A percentile compares a stretch with the other conserved stretches of the same genome.
These are phyloP conservation scores for Isoetes taiwanensis DNA, from an alignment of 75 land plant species.

Conservation along the genomic window DNA sequence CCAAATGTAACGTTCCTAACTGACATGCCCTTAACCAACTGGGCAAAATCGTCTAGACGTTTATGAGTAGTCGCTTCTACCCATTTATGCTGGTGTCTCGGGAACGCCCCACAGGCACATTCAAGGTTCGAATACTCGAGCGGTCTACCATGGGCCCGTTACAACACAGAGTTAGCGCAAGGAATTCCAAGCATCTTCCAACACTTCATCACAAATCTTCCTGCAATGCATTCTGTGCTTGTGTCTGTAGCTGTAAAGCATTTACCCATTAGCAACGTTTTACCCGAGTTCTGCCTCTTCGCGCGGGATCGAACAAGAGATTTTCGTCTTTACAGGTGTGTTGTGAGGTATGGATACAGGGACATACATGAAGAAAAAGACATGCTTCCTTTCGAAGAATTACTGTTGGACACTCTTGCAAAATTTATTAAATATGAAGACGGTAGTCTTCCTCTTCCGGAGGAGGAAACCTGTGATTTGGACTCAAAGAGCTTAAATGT, in stretches of 20 bases:
- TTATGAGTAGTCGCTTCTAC: too few relatives aligned
- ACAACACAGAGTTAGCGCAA: slow-evolving; percentile 86
- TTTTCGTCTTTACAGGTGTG: slow-evolving; percentile 76
- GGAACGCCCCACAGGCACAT: too few relatives aligned
- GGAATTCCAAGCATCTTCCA: slow-evolving; percentile 83
- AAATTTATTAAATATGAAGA: slow-evolving; percentile 69
- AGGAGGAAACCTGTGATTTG: too few relatives aligned
- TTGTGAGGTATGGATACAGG: slow-evolving; percentile 85
- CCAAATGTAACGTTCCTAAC: too few relatives aligned
- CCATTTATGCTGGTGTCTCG: too few relatives aligned
- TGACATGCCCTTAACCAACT: too few relatives aligned
- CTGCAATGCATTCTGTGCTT: slow-evolving; percentile 82
- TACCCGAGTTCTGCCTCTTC: slow-evolving; percentile 77
- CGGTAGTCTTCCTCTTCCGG: too few relatives aligned
- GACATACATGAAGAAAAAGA: slow-evolving; percentile 87
- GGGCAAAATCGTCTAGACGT: too few relatives aligned
- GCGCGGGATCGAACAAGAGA: slow-evolving; percentile 67
- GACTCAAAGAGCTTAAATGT: too few relatives aligned
- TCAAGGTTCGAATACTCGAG: too few relatives aligned
- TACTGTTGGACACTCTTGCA: slow-evolving; percentile 75
- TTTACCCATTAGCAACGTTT: slow-evolving; percentile 80
- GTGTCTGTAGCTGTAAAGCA: slow-evolving; percentile 91
- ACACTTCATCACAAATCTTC: slow-evolving; percentile 70
- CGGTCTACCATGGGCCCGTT: too few relatives aligned
- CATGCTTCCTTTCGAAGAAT: slow-evolving; percentile 69